Evolutionary conservation across 176 grass and related monocot genomes (phyloP).

Genomic region (Avena atlantica): DNA sequence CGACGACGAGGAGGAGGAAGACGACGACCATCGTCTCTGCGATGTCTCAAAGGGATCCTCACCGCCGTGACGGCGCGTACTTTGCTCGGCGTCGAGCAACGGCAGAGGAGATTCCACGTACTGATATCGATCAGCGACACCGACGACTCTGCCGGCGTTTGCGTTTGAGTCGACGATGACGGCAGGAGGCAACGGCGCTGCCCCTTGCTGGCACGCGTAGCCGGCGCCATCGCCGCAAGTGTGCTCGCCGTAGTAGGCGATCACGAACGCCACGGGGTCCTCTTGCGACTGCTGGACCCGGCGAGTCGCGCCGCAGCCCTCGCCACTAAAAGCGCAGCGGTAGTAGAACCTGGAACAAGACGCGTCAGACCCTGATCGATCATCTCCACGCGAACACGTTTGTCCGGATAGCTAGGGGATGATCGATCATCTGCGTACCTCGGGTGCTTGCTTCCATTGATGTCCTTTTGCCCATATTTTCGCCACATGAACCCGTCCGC

Average conservation of each 20-base stretch:
- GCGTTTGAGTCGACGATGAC: conserved; percentile 46
- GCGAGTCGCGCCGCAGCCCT: conserved; percentile 58
- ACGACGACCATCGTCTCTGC: neutral
- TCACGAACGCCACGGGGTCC: conserved; percentile 50
- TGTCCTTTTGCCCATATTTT: conserved; percentile 78
- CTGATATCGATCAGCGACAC: neutral
- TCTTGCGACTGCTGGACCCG: conserved; percentile 66
- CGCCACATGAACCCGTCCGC: conserved; percentile 69
- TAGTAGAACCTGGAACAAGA: conserved; percentile 54
- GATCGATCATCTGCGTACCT: conserved; percentile 7
- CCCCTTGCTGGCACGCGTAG: too few relatives aligned
- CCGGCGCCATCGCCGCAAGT: too few relatives aligned
- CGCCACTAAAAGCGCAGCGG: conserved; percentile 61
- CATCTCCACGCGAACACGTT: too few relatives aligned
- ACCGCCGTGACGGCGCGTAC: neutral
- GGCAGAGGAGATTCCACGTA: neutral
- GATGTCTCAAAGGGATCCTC: conserved; percentile 1
- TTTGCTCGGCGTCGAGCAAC: neutral
- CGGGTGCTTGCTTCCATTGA: conserved; percentile 52
- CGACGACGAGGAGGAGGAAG: conserved; percentile 2
- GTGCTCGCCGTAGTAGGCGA: conserved; percentile 17
- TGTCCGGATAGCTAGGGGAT: too few relatives aligned
- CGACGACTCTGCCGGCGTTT: neutral
- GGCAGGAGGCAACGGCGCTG: conserved; percentile 12
- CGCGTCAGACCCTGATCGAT: neutral